Percentiles rank a stretch among this genome's conserved stretches.
These are phyloP conservation scores for Citrus hindsii DNA, from an alignment of 345 rosid species.

Conservation along the genomic window DNA sequence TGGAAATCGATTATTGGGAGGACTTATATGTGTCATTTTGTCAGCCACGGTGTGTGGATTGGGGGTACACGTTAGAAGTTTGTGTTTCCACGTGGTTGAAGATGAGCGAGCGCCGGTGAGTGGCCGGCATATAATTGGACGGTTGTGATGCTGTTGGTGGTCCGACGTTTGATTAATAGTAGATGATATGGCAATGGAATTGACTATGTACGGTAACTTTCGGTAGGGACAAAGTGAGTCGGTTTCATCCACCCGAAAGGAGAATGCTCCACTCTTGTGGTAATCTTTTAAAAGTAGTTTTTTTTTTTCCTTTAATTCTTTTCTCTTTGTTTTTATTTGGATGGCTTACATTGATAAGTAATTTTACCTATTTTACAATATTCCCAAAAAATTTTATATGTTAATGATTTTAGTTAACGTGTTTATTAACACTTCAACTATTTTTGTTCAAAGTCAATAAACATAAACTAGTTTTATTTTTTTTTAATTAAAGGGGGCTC, in stretches of 20 bases:
- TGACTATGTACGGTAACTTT: no score
- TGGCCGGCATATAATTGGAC: background rate
- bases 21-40: background rate
- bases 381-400: background rate
- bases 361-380: background rate
- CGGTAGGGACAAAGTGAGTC: background rate
- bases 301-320: no score
- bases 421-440: background rate
- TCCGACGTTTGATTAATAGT: background rate
- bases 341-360: background rate
- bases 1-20: constrained; percentile 1
- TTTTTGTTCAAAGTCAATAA: no score
- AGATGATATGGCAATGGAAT: background rate
- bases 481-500: no score
- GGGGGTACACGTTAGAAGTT: background rate
- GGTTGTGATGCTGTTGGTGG: background rate
- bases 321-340: background rate
- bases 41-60: background rate
- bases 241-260: no score
- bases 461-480: no score
- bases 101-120: background rate
- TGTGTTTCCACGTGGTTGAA: background rate
- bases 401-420: background rate
- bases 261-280: background rate
- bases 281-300: no score